Evolutionary conservation across 371 early-diverging fungal genomes (phyloP).

Genomic region (Apophysomyces elegans): DNA sequence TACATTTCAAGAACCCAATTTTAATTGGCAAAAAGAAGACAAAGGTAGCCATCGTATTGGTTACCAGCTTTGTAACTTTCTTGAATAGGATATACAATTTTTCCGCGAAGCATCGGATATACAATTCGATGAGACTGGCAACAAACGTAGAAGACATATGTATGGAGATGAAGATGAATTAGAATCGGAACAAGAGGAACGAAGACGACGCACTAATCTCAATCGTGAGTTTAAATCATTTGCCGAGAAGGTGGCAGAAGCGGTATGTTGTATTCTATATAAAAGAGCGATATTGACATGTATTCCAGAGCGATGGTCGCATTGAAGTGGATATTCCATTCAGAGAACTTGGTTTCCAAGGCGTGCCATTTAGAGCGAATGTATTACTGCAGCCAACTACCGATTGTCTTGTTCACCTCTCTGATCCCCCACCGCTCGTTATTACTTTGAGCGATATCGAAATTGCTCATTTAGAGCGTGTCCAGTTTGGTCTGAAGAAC

Average conservation of each 20-base stretch:
- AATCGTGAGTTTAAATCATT: slow-evolving; percentile 97
- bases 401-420: slow-evolving; percentile 96
- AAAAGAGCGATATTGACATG: neutral
- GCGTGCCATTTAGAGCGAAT: slow-evolving; percentile 95
- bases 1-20: slow-evolving; percentile 96
- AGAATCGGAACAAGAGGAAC: slow-evolving; percentile 94
- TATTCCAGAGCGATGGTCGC: slow-evolving; percentile 67
- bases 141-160: slow-evolving; percentile 87
- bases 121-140: slow-evolving; percentile 97
- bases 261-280: slow-evolving; percentile 46
- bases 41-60: slow-evolving; percentile 46
- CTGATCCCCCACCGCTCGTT: slow-evolving; percentile 96
- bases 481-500: slow-evolving; percentile 97
- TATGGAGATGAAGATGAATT: slow-evolving; percentile 98
- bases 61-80: neutral
- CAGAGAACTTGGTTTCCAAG: slow-evolving; percentile 95
- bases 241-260: slow-evolving; percentile 90
- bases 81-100: slow-evolving; percentile 94
- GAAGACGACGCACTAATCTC: slow-evolving; percentile 81
- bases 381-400: slow-evolving; percentile 97
- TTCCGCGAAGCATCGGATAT: slow-evolving; percentile 97
- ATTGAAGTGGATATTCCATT: slow-evolving; percentile 95
- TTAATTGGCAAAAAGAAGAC: slow-evolving; percentile 99
- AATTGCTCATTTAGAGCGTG: slow-evolving; percentile 98
- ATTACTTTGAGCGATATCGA: slow-evolving; percentile 97